phyloP scores from a whole-genome alignment of 208 protist species.

The Trichomonas vaginalis region DNA sequence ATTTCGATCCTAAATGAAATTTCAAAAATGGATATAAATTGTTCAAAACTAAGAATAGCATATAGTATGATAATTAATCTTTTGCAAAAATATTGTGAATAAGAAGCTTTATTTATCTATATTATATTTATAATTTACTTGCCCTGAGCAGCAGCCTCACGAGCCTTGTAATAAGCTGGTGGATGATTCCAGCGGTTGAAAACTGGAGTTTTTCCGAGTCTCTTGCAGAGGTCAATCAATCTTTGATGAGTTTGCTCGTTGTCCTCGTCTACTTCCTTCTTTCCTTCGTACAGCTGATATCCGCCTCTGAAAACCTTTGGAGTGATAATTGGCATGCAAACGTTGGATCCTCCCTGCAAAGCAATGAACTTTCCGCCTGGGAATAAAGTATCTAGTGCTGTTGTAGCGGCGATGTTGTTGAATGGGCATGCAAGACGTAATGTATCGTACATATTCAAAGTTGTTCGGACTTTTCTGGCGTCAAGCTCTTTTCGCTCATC shows the following conservation, averaged over 20 bases:
- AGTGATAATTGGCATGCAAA: conserved; percentile 46
- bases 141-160: too few species aligned
- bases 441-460: conserved; percentile 33
- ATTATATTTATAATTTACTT: too few species aligned
- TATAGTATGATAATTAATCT: too few species aligned
- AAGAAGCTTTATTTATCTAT: too few species aligned
- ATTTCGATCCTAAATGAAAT: too few species aligned
- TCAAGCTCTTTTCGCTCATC: conserved; percentile 26
- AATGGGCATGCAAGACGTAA: conserved; percentile 28
- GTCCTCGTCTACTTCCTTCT: conserved; percentile 18
- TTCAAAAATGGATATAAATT: too few species aligned
- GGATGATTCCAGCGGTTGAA: not conserved
- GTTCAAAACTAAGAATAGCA: too few species aligned
- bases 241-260: not conserved
- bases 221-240: not conserved
- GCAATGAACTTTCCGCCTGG: not conserved
- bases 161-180: too few species aligned
- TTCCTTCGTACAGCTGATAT: conserved; percentile 46
- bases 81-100: too few species aligned
- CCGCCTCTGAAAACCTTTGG: conserved; percentile 36
- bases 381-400: conserved; percentile 33
- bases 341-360: conserved; percentile 28
- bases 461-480: not conserved
- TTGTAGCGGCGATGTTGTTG: conserved; percentile 44
- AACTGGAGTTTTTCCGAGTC: not conserved